Evolutionary conservation across 768 basidiomycete species (phyloP).

Genomic region (Calocybe indica): DNA sequence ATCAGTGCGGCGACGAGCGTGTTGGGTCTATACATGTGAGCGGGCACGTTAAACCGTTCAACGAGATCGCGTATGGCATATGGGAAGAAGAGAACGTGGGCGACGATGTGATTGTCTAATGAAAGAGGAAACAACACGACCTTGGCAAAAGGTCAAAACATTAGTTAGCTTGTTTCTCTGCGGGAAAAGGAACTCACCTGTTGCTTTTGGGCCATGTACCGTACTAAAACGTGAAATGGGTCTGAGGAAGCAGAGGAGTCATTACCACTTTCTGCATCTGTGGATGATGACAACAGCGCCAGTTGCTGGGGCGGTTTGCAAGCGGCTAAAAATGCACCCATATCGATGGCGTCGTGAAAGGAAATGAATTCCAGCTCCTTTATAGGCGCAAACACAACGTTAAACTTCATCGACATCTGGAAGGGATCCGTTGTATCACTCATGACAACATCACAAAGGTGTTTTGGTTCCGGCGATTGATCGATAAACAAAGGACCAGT

Average conservation of each 20-base stretch:
- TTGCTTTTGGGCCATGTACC: slow-evolving; percentile 39
- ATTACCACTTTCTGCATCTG: slow-evolving; percentile 17
- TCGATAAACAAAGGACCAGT: slow-evolving; percentile 46
- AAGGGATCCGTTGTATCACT: slow-evolving; percentile 36
- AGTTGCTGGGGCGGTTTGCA: slow-evolving; percentile 47
- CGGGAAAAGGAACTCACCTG: slow-evolving; percentile 30
- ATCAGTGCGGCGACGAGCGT: slow-evolving; percentile 38
- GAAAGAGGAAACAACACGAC: slow-evolving; percentile 40
- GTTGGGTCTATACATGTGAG: slow-evolving; percentile 20
- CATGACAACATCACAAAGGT: slow-evolving; percentile 44
- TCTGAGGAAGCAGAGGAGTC: no score
- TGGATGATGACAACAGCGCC: slow-evolving; percentile 30
- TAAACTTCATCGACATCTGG: slow-evolving; percentile 41
- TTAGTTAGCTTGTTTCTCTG: no score
- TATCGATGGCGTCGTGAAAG: slow-evolving; percentile 42
- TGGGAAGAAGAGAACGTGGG: slow-evolving; percentile 53
- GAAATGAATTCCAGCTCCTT: slow-evolving; percentile 38
- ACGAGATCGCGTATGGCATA: slow-evolving; percentile 25
- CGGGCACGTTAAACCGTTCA: slow-evolving; percentile 35
- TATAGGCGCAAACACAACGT: slow-evolving; percentile 33
- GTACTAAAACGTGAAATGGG: slow-evolving; percentile 20
- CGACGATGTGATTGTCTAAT: slow-evolving; percentile 42
- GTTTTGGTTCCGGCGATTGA: slow-evolving; percentile 26
- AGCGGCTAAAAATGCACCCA: slow-evolving; percentile 40
- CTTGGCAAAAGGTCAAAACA: slow-evolving; percentile 22